Conservation (phyloP, 257 asterid species). For the Prunella vulgaris region DNA sequence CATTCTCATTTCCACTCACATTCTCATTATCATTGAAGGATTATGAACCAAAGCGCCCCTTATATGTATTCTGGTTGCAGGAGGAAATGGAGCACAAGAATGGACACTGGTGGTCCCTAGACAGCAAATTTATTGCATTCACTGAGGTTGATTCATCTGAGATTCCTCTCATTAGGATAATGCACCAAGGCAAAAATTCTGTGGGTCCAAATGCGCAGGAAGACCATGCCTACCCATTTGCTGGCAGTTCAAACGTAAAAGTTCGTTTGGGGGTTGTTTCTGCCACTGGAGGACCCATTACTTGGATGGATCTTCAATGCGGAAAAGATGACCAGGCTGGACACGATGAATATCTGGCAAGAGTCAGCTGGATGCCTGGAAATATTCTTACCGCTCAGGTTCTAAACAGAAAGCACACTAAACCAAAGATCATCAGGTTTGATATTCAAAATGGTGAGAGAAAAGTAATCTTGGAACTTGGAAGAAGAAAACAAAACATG, state of each 20-base stretch:
- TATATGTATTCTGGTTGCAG: conserved; percentile 33
- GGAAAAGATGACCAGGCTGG: conserved; percentile 32
- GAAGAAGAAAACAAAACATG: conserved; percentile 71
- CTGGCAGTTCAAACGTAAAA: conserved; percentile 64
- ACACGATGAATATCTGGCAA: conserved; percentile 63
- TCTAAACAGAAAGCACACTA: conserved; percentile 58
- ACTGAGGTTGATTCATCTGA: conserved; percentile 65
- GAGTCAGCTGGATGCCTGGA: conserved; percentile 80
- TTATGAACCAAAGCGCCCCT: no score
- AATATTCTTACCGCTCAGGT: conserved; percentile 70
- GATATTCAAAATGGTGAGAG: conserved; percentile 53
- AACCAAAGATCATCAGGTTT: conserved; percentile 58
- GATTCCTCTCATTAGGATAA: conserved; percentile 65
- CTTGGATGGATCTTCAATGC: conserved; percentile 78
- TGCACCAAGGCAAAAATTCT: conserved; percentile 75
- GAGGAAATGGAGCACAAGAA: conserved; percentile 46
- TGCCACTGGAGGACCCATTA: conserved; percentile 50
- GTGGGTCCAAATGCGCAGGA: conserved; percentile 71
- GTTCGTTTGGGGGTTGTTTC: conserved; percentile 69
- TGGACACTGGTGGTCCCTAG: conserved; percentile 48
- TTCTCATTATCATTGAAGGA: no score
- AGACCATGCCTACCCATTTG: conserved; percentile 84
- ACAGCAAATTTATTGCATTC: conserved; percentile 66
- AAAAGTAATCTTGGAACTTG: conserved; percentile 48
- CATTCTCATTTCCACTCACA: no score